These are phyloP conservation scores for Leishmania amazonensis DNA, from an alignment of 208 protist genomes.

Conservation along the genomic window DNA sequence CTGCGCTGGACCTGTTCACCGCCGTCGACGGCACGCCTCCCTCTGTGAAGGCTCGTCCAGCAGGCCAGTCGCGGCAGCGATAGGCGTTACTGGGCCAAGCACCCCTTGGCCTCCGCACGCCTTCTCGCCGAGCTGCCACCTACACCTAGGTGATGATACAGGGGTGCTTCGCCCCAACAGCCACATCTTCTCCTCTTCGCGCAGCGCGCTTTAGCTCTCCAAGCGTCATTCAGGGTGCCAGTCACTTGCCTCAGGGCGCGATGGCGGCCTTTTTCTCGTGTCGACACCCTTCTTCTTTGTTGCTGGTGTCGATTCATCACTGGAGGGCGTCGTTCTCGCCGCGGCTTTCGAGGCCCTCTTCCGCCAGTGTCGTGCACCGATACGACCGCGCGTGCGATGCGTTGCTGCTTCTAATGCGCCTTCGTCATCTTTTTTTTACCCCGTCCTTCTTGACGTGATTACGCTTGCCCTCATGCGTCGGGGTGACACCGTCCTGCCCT, in stretches of 20 bases:
- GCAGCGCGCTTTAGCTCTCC: slow-evolving; percentile 15
- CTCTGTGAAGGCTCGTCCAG: not conserved
- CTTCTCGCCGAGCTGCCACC: slow-evolving; percentile 5
- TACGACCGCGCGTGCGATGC: not conserved
- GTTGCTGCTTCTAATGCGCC: not conserved
- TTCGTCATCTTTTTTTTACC: not conserved
- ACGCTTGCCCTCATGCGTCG: not conserved
- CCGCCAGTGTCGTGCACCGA: not conserved
- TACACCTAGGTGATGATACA: not conserved
- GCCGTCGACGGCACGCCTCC: not conserved
- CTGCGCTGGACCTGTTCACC: not conserved
- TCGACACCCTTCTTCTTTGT: no score
- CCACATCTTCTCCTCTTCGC: slow-evolving; percentile 8
- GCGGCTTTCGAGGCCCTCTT: not conserved
- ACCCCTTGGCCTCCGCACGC: not conserved
- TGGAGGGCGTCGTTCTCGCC: not conserved
- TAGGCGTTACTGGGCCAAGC: not conserved
- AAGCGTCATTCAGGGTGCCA: not conserved
- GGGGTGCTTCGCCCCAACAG: slow-evolving; percentile 13
- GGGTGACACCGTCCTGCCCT: not conserved
- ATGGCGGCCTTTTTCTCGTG: not conserved
- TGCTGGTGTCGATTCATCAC: no score
- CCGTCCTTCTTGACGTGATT: not conserved
- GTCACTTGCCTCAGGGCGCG: not conserved
- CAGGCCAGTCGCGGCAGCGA: not conserved